Conservation (phyloP, 23 red algal species). For the Gracilaria domingensis region DNA sequence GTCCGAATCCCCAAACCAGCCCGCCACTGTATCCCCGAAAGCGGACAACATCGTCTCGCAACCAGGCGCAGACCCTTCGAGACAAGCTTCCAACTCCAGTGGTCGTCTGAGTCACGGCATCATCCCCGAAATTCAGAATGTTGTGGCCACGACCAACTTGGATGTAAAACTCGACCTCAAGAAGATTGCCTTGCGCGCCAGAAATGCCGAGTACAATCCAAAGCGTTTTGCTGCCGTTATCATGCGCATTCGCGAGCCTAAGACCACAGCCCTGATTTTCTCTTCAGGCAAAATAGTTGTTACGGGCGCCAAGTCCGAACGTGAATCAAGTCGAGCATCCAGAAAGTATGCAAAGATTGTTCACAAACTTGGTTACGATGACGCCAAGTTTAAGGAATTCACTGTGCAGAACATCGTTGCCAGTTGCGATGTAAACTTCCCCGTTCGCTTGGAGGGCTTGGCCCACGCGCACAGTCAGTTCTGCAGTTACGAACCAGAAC, state of each 20-base stretch:
- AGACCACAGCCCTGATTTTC: constrained; percentile 99
- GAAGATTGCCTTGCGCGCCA: constrained; percentile 88
- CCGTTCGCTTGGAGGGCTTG: constrained; percentile 95
- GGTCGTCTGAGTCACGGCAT: constrained; percentile 78
- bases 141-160: constrained; percentile 93
- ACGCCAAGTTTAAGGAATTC: constrained; percentile 97
- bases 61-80: not conserved
- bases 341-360: constrained; percentile 98
- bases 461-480: constrained; percentile 92
- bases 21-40: not conserved
- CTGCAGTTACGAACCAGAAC: constrained; percentile 98
- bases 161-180: constrained; percentile 92
- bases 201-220: constrained; percentile 99
- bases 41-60: not conserved
- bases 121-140: constrained; percentile 90
- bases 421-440: constrained; percentile 94
- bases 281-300: constrained; percentile 98
- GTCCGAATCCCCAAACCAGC: not conserved
- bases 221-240: constrained; percentile 99
- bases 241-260: constrained; percentile 98
- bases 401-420: constrained; percentile 98
- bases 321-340: constrained; percentile 83
- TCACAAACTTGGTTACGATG: constrained; percentile 93
- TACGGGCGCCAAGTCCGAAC: constrained; percentile 93
- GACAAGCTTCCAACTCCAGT: not conserved